Conservation (phyloP, 192 early-diverging fungal genomes). For the Entomortierella lignicola region DNA sequence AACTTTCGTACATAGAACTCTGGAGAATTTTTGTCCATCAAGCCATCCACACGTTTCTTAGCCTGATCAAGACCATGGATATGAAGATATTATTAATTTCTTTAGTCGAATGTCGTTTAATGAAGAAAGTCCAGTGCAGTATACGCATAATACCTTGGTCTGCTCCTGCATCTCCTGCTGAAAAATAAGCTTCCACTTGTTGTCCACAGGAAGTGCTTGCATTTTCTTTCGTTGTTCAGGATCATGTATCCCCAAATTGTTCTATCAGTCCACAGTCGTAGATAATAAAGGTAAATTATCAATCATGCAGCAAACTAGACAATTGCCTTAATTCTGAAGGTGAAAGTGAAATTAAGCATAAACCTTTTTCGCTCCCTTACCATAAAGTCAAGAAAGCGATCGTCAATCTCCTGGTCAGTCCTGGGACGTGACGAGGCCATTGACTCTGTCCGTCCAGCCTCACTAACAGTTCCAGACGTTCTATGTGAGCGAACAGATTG, state of each 20-base stretch:
- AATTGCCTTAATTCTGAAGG: no score
- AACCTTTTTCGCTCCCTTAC: slow-evolving; percentile 26
- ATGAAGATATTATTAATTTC: neutral
- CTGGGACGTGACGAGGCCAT: slow-evolving; percentile 36
- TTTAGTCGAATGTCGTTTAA: no score
- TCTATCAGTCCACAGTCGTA: slow-evolving; percentile 30
- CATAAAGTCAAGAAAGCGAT: slow-evolving; percentile 68
- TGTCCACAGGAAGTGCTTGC: slow-evolving; percentile 60
- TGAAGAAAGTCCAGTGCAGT: neutral
- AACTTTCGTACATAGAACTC: slow-evolving; percentile 68
- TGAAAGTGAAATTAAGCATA: neutral
- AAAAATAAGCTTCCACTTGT: slow-evolving; percentile 70
- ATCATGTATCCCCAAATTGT: slow-evolving; percentile 64
- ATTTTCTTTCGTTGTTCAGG: slow-evolving; percentile 58
- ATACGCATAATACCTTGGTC: slow-evolving; percentile 23
- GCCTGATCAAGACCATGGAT: slow-evolving; percentile 13
- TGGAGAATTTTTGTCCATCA: slow-evolving; percentile 62
- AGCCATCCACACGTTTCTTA: slow-evolving; percentile 36
- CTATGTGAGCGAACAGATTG: slow-evolving; percentile 42
- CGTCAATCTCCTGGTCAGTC: slow-evolving; percentile 64
- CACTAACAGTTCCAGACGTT: slow-evolving; percentile 43
- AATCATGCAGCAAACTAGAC: no score
- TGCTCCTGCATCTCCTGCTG: slow-evolving; percentile 61
- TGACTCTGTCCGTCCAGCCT: slow-evolving; percentile 31
- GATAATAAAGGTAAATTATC: neutral